These are phyloP conservation scores for Calocera viscosa DNA, from an alignment of 768 basidiomycete genomes.

Conservation along the genomic window DNA sequence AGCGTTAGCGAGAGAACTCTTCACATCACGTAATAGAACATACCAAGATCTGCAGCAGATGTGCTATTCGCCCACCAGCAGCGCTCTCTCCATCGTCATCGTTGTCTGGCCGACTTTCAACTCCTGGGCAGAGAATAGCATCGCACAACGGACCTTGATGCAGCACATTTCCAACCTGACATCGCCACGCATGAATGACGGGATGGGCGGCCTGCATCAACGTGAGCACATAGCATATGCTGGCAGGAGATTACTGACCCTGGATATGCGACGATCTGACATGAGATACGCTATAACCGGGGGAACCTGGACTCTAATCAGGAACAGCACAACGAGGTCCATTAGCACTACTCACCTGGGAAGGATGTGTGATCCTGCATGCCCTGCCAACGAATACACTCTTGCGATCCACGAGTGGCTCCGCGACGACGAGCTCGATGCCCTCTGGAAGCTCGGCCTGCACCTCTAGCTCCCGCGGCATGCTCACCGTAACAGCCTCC, in stretches of 20 bases:
- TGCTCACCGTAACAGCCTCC: neutral
- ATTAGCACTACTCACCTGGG: constrained; percentile 39
- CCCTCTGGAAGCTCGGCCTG: constrained; percentile 43
- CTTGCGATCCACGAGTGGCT: constrained; percentile 74
- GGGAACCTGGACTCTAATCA: constrained; percentile 41
- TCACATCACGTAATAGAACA: constrained; percentile 18
- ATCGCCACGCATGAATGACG: constrained; percentile 72
- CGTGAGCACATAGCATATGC: neutral
- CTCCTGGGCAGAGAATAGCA: no score
- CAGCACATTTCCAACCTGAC: constrained; percentile 49
- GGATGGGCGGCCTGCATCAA: constrained; percentile 48
- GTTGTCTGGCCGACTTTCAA: constrained; percentile 65
- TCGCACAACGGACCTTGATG: constrained; percentile 39
- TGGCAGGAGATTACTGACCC: constrained; percentile 20
- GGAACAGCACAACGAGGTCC: constrained; percentile 1
- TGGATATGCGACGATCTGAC: constrained; percentile 57
- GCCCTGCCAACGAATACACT: constrained; percentile 78
- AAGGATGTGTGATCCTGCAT: constrained; percentile 62
- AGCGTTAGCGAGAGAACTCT: neutral
- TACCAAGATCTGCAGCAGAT: constrained; percentile 79
- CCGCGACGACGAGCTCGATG: constrained; percentile 61
- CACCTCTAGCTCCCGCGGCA: constrained; percentile 26
- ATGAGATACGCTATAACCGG: constrained; percentile 52
- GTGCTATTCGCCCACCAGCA: constrained; percentile 80
- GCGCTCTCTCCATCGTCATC: constrained; percentile 92